Conservation (phyloP, 371 early-diverging fungal genomes). For the Mucor ambiguus region DNA sequence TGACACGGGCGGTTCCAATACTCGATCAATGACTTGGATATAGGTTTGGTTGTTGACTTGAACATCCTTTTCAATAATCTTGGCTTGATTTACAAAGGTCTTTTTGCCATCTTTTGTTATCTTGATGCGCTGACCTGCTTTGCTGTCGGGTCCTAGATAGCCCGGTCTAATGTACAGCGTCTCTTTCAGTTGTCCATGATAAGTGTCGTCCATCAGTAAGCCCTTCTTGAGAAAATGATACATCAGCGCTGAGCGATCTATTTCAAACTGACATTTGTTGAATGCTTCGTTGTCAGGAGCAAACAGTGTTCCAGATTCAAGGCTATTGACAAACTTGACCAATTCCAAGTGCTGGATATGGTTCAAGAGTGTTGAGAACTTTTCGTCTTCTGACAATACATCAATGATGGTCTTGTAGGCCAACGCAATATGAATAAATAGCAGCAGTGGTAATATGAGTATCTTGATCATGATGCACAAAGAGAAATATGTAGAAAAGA, state of each 20-base stretch:
- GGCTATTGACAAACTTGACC: conserved; percentile 25
- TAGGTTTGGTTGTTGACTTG: conserved; percentile 34
- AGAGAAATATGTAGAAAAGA: neutral
- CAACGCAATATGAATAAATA: neutral
- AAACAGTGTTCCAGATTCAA: conserved; percentile 51
- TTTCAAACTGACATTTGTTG: conserved; percentile 19
- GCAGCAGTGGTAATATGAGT: neutral
- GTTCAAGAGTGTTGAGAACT: conserved; percentile 31
- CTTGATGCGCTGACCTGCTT: conserved; percentile 37
- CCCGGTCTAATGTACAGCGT: conserved; percentile 40
- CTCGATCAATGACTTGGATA: conserved; percentile 34
- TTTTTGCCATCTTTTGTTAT: conserved; percentile 37
- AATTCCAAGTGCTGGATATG: conserved; percentile 30
- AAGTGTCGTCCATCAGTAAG: conserved; percentile 20
- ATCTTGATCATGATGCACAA: neutral
- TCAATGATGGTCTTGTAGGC: conserved; percentile 41
- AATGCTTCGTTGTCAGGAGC: conserved; percentile 62
- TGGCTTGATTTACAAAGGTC: conserved; percentile 42
- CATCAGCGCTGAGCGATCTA: conserved; percentile 36
- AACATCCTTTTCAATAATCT: conserved; percentile 43
- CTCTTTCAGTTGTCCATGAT: conserved; percentile 50
- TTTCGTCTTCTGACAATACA: conserved; percentile 35
- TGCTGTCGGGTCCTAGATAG: conserved; percentile 37
- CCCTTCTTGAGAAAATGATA: conserved; percentile 49
- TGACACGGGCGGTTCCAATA: conserved; percentile 28